Evolutionary conservation across 768 basidiomycete genomes (phyloP), one percentile per base, ranked within the genome.

Genomic region (Macrolepiota dolichaula): DNA sequence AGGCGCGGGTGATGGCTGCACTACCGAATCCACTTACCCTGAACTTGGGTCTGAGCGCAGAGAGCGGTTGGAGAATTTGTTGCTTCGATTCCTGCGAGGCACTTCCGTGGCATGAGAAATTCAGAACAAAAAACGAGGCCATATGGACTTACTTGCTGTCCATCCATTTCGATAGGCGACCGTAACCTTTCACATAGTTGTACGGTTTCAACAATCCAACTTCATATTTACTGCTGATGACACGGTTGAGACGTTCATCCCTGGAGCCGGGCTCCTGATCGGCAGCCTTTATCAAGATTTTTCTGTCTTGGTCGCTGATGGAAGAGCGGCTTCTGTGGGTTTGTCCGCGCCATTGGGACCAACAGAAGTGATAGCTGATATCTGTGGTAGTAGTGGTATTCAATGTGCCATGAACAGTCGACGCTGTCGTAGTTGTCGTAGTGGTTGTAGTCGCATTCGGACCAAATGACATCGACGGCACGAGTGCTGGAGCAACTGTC

Each of bases 171-270:
- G 88, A 91, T 64, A 98, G 74, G 62, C 96, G 79, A 13, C 92
- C 90, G 67, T 98, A 98, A 0, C 96, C 96, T 69, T 95, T 95
- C 53, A 95, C 94, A 66, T 98, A 97, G 73, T 98, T 96, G 68
- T 96, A 97, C 3, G 96, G 96, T 69, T 93, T 95, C 65, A 98
- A 75, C 46, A 98, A 73, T 0, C 96, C 96, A 2, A 96, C 96
- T 69, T 98, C 96, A 73, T 97, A 98, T 74, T 98, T 98, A 68
- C 92, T 94, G 65, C 91, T 84, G 66, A 98, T 98, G 65, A 98
- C 96, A 61, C 91, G 82, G 65, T 89, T 92, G 54, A 98, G 75
- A 1, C 96, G 86, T 66, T 96, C 92, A 66, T 96, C 91, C 46
- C 96, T 81, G 24, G 94, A 90, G 0, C 96, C 96, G 1, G 90